phyloP scores from a whole-genome alignment of 805 yeast genomes.

The Metschnikowia cubensis region DNA sequence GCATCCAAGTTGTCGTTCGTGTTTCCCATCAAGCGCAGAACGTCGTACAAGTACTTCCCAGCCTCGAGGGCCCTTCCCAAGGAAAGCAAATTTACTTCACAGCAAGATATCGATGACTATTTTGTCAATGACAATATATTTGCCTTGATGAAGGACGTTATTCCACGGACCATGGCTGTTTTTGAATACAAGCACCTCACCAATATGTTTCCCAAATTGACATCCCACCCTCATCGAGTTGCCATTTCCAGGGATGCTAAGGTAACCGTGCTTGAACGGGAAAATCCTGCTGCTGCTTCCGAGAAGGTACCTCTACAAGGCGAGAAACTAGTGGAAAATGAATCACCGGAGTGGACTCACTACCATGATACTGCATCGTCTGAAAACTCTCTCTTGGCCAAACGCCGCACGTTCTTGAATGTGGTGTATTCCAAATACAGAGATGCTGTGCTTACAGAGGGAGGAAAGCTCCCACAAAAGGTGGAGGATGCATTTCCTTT shows the following conservation, averaged over 20 bases:
- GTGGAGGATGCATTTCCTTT: constrained; percentile 29
- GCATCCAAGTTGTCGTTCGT: constrained; percentile 16
- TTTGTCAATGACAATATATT: constrained; percentile 20
- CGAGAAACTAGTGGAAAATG: background rate
- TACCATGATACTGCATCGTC: background rate
- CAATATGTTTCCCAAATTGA: constrained; percentile 12
- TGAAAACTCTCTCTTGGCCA: constrained; percentile 6
- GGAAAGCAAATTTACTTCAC: constrained; percentile 17
- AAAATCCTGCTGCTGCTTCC: background rate
- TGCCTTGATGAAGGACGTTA: constrained; percentile 22
- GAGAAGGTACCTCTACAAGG: constrained; percentile 3
- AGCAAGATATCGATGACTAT: constrained; percentile 16
- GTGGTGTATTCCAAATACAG: constrained; percentile 27
- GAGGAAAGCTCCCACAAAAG: constrained; percentile 21
- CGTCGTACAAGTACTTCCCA: constrained; percentile 27
- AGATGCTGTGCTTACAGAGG: constrained; percentile 22
- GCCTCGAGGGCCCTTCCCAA: constrained; percentile 16
- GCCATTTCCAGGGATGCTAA: constrained; percentile 10
- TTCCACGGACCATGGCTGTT: constrained; percentile 27
- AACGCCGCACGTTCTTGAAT: constrained; percentile 16
- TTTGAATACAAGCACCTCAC: constrained; percentile 21
- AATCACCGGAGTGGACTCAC: background rate
- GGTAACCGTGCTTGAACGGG: constrained; percentile 4
- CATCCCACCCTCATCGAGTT: constrained; percentile 6
- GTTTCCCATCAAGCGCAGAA: constrained; percentile 35